Percentiles rank a stretch among this genome's conserved stretches.
Evolutionary conservation across 2,329 filamentous ascomycete genomes (phyloP).

Genomic region (Calonectria leucothoes): DNA sequence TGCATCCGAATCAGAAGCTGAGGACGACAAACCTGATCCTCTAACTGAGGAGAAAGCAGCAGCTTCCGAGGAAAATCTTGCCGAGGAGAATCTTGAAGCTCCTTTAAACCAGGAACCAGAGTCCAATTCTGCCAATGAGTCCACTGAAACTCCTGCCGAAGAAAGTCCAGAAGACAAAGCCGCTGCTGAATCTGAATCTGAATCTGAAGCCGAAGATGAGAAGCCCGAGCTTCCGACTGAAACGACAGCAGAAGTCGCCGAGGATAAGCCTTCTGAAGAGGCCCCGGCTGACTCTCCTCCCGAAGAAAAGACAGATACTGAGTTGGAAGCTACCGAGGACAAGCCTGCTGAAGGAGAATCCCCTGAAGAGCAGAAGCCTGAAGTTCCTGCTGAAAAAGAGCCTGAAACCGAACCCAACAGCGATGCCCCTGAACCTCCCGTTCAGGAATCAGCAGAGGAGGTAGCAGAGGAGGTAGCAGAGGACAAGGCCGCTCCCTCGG

Average conservation of each 20-base stretch:
- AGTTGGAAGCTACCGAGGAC: not conserved
- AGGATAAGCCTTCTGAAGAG: not conserved
- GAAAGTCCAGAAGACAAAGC: not conserved
- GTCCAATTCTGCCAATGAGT: not conserved
- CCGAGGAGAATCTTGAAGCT: not conserved
- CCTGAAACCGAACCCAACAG: too few relatives aligned
- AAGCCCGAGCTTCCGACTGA: constrained; percentile 4
- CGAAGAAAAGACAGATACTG: not conserved
- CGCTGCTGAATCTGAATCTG: not conserved
- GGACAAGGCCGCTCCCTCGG: too few relatives aligned
- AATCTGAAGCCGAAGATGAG: constrained; percentile 7
- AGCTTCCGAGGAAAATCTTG: constrained; percentile 1
- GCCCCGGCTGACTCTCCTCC: not conserved
- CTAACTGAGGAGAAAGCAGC: not conserved
- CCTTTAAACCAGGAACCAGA: not conserved
- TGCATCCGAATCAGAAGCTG: too few relatives aligned
- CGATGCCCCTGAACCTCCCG: too few relatives aligned
- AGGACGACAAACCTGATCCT: not conserved
- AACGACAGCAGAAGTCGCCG: not conserved
- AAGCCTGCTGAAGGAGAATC: not conserved
- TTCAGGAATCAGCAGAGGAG: too few relatives aligned
- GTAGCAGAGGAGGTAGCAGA: too few relatives aligned
- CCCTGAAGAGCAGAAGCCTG: not conserved
- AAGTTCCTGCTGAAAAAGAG: constrained; percentile 3
- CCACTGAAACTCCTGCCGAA: not conserved